These are phyloP conservation scores for Solanum pennellii DNA, from an alignment of 257 asterid species.

Conservation along the genomic window DNA sequence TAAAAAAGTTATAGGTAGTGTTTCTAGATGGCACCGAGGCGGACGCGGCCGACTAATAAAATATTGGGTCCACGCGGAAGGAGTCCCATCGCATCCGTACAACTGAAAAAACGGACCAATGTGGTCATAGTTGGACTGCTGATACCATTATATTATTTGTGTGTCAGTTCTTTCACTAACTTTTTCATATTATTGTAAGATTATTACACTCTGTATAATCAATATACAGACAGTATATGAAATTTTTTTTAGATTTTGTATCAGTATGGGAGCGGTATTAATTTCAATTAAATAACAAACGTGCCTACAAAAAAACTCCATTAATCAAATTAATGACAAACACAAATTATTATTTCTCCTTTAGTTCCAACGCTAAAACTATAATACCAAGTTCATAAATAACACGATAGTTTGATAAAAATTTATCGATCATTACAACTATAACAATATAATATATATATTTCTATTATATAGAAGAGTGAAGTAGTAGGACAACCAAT, in stretches of 20 bases:
- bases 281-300: too few relatives aligned
- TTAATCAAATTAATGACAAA: too few relatives aligned
- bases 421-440: too few relatives aligned
- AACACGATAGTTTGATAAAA: too few relatives aligned
- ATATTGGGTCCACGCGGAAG: neutral
- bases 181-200: neutral
- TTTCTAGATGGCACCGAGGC: neutral
- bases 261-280: neutral
- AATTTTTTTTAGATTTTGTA: too few relatives aligned
- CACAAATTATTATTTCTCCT: too few relatives aligned
- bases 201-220: neutral
- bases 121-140: neutral
- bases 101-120: neutral
- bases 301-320: too few relatives aligned
- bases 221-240: neutral
- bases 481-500: too few relatives aligned
- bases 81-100: neutral
- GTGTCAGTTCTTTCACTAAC: neutral
- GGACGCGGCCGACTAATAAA: neutral
- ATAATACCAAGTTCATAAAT: too few relatives aligned
- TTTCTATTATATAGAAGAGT: too few relatives aligned
- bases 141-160: neutral
- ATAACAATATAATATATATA: too few relatives aligned
- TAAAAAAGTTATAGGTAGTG: rapidly evolving
- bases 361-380: too few relatives aligned